Evolutionary conservation across 352 stramenopile species (phyloP), one percentile per base, ranked within the genome.

Genomic region (Phytophthora palmivora): DNA sequence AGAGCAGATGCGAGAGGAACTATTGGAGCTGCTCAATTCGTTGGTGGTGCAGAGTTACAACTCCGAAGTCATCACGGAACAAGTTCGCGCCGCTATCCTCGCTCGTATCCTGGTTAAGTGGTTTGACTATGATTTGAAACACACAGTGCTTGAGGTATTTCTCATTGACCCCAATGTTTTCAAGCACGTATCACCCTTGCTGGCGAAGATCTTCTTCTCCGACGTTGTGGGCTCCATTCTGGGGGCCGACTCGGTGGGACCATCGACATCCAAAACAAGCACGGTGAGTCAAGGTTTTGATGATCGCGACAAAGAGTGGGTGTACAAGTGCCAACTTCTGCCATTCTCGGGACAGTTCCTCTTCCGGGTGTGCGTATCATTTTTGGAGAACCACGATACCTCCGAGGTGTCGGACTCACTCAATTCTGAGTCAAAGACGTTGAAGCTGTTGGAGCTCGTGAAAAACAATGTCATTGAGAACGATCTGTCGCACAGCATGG

Each of bases 81-180:
- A 74, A 36, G 79, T 85, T 32, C 75, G 83, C 4, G 81, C 78
- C 0, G 82, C 84, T 24, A 92, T 96, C 37, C 70, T 96, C 18
- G 79, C 87, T 22, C 84, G 87, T 12, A 62, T 96, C 15, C 50
- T 96, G 2, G 79, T 94, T 16, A 94, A 94, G 54, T 96, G 87
- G 87, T 91, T 92, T 42, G 84, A 94, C 16, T 94, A 88, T 43
- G 79, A 74, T 12, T 56, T 94, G 10, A 48, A 79, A 5, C 72
- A 68, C 18, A 70, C 71, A 2, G 79, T 84, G 16, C 65, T 96
- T 8, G 87, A 96, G 48, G 69, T 78, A 0, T 84, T 84, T 41
- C 60, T 96, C 6, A 78, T 84, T 22, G 79, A 92, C 21, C 51
- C 70, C 2, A 69, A 74, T 4, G 82, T 92, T 22, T 92, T 90